phyloP scores from a whole-genome alignment of 2,329 filamentous ascomycete genomes.

The Corinectria fuckeliana region DNA sequence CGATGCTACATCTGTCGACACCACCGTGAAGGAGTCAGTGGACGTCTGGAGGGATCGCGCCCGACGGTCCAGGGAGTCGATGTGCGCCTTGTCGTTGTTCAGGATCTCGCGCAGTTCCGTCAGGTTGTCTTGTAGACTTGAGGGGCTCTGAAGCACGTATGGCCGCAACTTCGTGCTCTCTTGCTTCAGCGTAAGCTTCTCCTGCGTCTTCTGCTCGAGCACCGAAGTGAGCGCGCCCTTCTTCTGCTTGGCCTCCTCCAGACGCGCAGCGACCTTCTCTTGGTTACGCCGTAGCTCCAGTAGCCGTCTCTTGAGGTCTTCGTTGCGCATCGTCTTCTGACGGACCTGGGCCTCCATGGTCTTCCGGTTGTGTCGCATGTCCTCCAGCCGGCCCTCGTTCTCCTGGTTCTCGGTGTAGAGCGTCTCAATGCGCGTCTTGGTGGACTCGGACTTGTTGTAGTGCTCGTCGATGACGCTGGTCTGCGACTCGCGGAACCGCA shows the following conservation, averaged over 20 bases:
- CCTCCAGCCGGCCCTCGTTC: slow-evolving; percentile 78
- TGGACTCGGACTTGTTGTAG: slow-evolving; percentile 87
- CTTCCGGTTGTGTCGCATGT: slow-evolving; percentile 80
- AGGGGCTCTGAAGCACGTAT: slow-evolving; percentile 89
- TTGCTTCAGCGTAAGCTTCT: slow-evolving; percentile 74
- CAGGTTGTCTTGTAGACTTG: slow-evolving; percentile 80
- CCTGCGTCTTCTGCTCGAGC: slow-evolving; percentile 74
- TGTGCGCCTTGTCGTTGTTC: slow-evolving; percentile 78
- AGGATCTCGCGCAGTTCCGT: slow-evolving; percentile 83
- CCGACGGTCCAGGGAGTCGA: slow-evolving; percentile 85
- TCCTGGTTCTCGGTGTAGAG: slow-evolving; percentile 87
- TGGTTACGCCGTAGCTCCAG: slow-evolving; percentile 83
- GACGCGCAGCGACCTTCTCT: slow-evolving; percentile 79
- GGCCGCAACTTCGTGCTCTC: slow-evolving; percentile 90
- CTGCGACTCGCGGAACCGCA: slow-evolving; percentile 93
- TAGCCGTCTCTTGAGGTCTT: slow-evolving; percentile 82
- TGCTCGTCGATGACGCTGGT: slow-evolving; percentile 89
- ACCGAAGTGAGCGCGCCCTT: slow-evolving; percentile 76
- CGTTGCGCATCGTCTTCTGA: slow-evolving; percentile 85
- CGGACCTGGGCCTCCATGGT: slow-evolving; percentile 82
- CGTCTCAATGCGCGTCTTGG: slow-evolving; percentile 85
- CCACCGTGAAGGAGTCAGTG: slow-evolving; percentile 84
- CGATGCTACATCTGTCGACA: slow-evolving; percentile 82
- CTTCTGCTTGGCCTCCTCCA: slow-evolving; percentile 83
- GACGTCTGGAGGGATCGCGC: slow-evolving; percentile 92